Evolutionary conservation across 202 grass and related monocot species (phyloP), one percentile per base, ranked within the genome.

Genomic region (Panicum hallii): DNA sequence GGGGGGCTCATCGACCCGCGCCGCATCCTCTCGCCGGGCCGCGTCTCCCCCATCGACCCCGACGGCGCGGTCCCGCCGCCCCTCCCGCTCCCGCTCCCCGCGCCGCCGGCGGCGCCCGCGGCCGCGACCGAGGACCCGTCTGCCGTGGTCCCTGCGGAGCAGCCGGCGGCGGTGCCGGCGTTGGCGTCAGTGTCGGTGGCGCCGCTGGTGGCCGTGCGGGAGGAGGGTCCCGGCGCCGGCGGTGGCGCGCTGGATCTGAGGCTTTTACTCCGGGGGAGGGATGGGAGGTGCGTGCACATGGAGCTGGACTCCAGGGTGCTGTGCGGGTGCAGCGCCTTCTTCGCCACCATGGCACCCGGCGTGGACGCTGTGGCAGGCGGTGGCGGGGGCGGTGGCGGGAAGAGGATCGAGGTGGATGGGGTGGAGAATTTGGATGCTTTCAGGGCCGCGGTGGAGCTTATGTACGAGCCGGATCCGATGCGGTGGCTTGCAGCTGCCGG

Each of bases 21-120:
- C 54, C 92, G 94, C 32, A 97, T 97, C 72, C 88, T 90, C 36
- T 91, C 94, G 1, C 94, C 92, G 0, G 90, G 92, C 0, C 76
- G 94, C 58, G 94, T 97, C 36, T 97, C 94, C 0, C 92, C 94
- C 15, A 97, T 97, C 64, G 92, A 97, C 22, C 89, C 84, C 52
- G 91, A 94, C 30, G 86, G 81, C 17, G 78, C 19, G 16, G 20
- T 58, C 17, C 80, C 32, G 32, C 81, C 75, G 22, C 86, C 45
- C 7, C 80, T 68, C 60, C 74, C 80, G 52, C 66, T 55, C 7
- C 74, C 70, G 13, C 75, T 34, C 13, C 87, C 74, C 10, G 60
- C 5, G 6, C 77, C 48, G 10, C 55, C 88, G 0, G 49, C 54
- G 42, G 4, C 28, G 2, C 14, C 42, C 11, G 43, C 46, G 10